Conservation (phyloP, 257 asterid genomes). For the Gentiana macrophylla region DNA sequence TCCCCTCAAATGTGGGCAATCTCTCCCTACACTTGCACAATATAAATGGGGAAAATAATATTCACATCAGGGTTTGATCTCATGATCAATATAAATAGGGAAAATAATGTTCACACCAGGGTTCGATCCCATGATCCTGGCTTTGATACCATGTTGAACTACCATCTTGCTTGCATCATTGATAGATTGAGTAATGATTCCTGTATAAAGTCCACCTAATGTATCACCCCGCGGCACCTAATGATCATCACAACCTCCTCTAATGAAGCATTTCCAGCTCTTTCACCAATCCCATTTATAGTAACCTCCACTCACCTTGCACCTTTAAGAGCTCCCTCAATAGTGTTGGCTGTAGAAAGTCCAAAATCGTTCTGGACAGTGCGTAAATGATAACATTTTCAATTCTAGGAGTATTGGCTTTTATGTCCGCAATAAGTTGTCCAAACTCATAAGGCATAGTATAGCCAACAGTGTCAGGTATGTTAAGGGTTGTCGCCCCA, state of each 20-base stretch:
- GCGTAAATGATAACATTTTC: slow-evolving; percentile 85
- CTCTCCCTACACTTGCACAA: too few relatives aligned
- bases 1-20: too few relatives aligned
- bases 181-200: slow-evolving; percentile 74
- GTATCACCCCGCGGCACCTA: slow-evolving; percentile 94
- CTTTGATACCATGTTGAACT: neutral
- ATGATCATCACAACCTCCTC: slow-evolving; percentile 98
- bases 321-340: slow-evolving; percentile 95
- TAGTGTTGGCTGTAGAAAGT: slow-evolving; percentile 81
- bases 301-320: slow-evolving; percentile 96
- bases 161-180: slow-evolving; percentile 96
- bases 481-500: slow-evolving; percentile 95
- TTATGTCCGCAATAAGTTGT: slow-evolving; percentile 70
- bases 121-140: too few relatives aligned
- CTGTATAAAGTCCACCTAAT: slow-evolving; percentile 72
- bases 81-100: too few relatives aligned
- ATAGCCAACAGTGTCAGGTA: slow-evolving; percentile 95
- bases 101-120: too few relatives aligned
- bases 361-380: slow-evolving; percentile 97
- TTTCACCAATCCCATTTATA: slow-evolving; percentile 94
- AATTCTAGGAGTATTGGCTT: slow-evolving; percentile 80
- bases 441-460: slow-evolving; percentile 74
- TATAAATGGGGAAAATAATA: too few relatives aligned
- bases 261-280: slow-evolving; percentile 96
- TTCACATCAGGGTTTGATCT: too few relatives aligned